phyloP scores from a whole-genome alignment of 495 filamentous ascomycete species.

The Aspergillus kassunensis region DNA sequence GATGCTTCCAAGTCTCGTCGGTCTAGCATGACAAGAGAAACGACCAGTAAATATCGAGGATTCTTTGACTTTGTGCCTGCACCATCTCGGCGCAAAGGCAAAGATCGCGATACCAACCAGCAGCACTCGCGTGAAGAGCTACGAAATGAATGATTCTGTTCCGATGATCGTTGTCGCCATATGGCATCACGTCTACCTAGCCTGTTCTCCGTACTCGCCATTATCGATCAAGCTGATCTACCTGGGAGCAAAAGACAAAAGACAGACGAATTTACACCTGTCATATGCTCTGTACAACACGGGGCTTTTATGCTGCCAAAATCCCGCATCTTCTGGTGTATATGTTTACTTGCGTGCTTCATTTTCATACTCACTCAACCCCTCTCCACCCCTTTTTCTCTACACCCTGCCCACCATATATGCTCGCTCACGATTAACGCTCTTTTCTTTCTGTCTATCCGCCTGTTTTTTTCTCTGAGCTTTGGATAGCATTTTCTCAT shows the following conservation, averaged over 20 bases:
- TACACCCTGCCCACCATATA: slow-evolving; percentile 9
- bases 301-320: slow-evolving; percentile 5
- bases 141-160: slow-evolving; percentile 27
- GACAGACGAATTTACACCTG: slow-evolving; percentile 4
- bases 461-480: slow-evolving; percentile 8
- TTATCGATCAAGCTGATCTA: background rate
- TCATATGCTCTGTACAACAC: slow-evolving; percentile 23
- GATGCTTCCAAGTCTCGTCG: slow-evolving; percentile 39
- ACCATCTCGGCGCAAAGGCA: slow-evolving; percentile 41
- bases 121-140: slow-evolving; percentile 37
- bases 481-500: slow-evolving; percentile 42
- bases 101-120: slow-evolving; percentile 40
- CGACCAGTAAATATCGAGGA: slow-evolving; percentile 42
- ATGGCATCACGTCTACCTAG: background rate
- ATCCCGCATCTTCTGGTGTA: slow-evolving; percentile 23
- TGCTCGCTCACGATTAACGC: slow-evolving; percentile 40
- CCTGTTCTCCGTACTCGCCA: background rate
- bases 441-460: slow-evolving; percentile 12
- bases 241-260: background rate
- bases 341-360: slow-evolving; percentile 17
- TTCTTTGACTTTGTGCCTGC: slow-evolving; percentile 47
- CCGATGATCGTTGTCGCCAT: background rate
- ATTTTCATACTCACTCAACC: slow-evolving; percentile 8
- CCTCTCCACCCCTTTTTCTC: background rate
- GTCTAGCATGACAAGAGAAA: slow-evolving; percentile 42